Evolutionary conservation across 257 asterid species (phyloP).

Genomic region (Osmanthus fragrans): DNA sequence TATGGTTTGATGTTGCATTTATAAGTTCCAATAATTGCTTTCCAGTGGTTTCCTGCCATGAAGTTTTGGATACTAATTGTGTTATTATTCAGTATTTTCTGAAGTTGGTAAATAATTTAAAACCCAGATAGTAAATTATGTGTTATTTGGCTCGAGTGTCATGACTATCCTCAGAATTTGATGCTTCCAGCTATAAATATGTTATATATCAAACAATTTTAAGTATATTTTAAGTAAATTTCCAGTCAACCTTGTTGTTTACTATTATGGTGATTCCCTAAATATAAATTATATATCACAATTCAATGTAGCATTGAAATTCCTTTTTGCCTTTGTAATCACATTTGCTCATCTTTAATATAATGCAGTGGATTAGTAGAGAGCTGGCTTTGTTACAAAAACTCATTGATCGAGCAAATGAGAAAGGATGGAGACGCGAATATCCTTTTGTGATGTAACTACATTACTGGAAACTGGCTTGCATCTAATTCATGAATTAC

Average conservation of each 20-base stretch:
- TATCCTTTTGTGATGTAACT: conserved; percentile 63
- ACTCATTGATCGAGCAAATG: conserved; percentile 63
- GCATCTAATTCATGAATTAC: conserved; percentile 3
- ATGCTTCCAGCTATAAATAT: background rate
- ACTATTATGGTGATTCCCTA: conserved; percentile 7
- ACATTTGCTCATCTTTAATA: conserved; percentile 20
- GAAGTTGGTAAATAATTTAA: background rate
- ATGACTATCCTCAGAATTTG: background rate
- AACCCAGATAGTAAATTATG: background rate
- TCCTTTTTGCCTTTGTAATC: conserved; percentile 12
- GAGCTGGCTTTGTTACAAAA: conserved; percentile 52
- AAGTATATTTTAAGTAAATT: background rate
- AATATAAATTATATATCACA: background rate
- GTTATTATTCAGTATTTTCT: background rate
- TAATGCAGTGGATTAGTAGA: conserved; percentile 64
- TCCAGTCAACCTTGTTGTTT: background rate
- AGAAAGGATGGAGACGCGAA: conserved; percentile 82
- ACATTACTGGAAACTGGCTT: conserved; percentile 13
- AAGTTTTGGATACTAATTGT: background rate
- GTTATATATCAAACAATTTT: background rate
- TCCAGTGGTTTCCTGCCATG: background rate
- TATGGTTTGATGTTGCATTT: conserved; percentile 3
- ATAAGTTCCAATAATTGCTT: conserved; percentile 1
- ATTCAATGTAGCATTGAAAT: conserved; percentile 12
- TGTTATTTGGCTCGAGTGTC: background rate